Evolutionary conservation across 108 stramenopile genomes (phyloP).

Genomic region (Mediolabrus comicus): DNA sequence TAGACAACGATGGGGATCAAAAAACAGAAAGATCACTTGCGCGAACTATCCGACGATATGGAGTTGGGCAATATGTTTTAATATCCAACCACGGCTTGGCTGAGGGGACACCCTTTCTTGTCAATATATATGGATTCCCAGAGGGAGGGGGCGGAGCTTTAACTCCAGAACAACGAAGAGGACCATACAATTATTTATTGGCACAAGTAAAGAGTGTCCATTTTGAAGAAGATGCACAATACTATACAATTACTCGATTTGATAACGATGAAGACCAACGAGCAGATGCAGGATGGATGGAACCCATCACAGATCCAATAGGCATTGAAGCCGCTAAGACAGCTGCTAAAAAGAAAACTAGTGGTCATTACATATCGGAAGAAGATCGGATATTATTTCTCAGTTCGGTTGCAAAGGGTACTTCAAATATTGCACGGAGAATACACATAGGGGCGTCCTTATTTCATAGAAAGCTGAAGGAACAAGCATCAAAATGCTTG

Average conservation of each 20-base stretch:
- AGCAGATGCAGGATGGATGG: conserved; percentile 57
- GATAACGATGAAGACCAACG: conserved; percentile 64
- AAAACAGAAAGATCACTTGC: not conserved
- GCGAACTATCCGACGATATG: conserved; percentile 17
- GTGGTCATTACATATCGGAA: not conserved
- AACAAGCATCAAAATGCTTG: conserved; percentile 15
- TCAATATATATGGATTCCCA: conserved; percentile 69
- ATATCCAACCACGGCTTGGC: conserved; percentile 30
- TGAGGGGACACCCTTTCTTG: conserved; percentile 7
- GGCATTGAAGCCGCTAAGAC: conserved; percentile 26
- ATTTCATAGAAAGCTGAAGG: conserved; percentile 6
- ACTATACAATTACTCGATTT: conserved; percentile 68
- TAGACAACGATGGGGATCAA: not conserved
- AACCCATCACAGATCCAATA: conserved; percentile 30
- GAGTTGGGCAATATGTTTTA: conserved; percentile 28
- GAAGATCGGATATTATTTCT: not conserved
- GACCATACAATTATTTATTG: conserved; percentile 68
- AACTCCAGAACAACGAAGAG: conserved; percentile 48
- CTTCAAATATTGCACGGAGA: not conserved
- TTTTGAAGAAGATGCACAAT: conserved; percentile 68
- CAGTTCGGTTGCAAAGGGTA: not conserved
- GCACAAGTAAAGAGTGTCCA: conserved; percentile 63
- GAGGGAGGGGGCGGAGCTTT: conserved; percentile 48
- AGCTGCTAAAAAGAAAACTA: conserved; percentile 9
- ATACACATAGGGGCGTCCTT: not conserved